Base-by-base conservation (phyloP, 1,284 basidiomycete genomes). In the Rhodotorula sp. region DNA sequence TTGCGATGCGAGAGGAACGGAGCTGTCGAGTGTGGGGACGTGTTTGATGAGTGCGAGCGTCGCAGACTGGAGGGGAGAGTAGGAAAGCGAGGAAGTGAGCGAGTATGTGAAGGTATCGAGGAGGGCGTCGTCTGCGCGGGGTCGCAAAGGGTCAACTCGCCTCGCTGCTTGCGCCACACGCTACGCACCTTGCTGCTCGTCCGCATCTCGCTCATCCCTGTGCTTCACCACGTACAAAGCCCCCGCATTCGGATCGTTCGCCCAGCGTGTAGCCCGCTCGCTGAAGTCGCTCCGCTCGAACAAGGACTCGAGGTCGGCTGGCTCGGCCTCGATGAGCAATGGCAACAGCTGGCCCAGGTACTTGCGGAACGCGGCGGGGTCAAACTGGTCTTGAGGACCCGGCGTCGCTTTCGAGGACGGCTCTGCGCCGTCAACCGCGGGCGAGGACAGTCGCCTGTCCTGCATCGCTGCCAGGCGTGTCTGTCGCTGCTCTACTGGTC, bases 11-110 rank as follows among this genome's bases (percentile, higher is more conserved):
- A 98, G 85, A 0, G 94, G 90, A 7, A 85, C 82, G 22, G 87
- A 80, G 2, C 89, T 86, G 81, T 97, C 94, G 57, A 98, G 86
- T 1, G 86, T 88, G 0, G 90, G 87, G 13, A 88, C 87, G 58
- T 94, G 89, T 81, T 98, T 98, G 84, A 99, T 96, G 79, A 98
- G 86, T 46, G 94, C 94, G 60, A 99, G 86, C 0, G 93, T 95
- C 15, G 89, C 90, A 65, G 89, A 85, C 82, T 92, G 88, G 49
- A 87, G 86, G 17, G 89, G 83, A 59, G 92, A 88, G 81, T 96
- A 94, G n/a, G 86, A 85, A 36, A 93, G 85, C 66, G 89, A 87
- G 13, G 86, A 81, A 17, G 89, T 87, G 64, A 94, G 83, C 48
- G 86, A 83, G 79, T 92, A 93, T 56, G 84, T 83, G 79, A 59